Percentiles rank a stretch among this genome's conserved stretches.
Evolutionary conservation across 768 basidiomycete genomes (phyloP).

Genomic region (Termitomyces sp.): DNA sequence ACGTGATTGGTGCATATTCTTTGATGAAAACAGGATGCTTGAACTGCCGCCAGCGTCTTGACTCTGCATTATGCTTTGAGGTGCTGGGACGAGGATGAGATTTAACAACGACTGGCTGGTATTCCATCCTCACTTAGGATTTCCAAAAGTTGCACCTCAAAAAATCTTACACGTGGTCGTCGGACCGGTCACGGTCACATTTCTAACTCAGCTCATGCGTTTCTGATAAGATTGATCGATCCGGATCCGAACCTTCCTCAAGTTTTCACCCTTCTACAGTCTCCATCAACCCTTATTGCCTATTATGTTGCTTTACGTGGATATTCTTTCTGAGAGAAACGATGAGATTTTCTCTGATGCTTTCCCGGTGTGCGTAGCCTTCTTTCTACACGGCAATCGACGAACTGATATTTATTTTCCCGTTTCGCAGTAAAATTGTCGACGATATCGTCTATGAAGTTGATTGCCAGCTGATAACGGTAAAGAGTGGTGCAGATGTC

Average conservation of each 20-base stretch:
- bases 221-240: conserved; percentile 25
- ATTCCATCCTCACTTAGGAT: conserved; percentile 52
- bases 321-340: conserved; percentile 50
- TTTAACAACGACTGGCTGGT: conserved; percentile 70
- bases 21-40: conserved; percentile 92
- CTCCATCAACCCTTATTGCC: conserved; percentile 1
- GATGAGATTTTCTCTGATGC: conserved; percentile 97
- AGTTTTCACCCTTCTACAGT: conserved; percentile 9
- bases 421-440: conserved; percentile 56
- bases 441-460: conserved; percentile 84
- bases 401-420: conserved; percentile 5
- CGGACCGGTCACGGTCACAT: conserved; percentile 1
- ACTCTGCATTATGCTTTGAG: conserved; percentile 65
- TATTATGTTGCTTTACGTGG: conserved; percentile 70
- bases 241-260: conserved; percentile 4
- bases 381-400: not conserved
- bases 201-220: conserved; percentile 11
- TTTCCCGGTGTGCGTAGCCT: conserved; percentile 64
- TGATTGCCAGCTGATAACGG: conserved; percentile 63
- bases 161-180: conserved; percentile 18
- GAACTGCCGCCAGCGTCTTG: conserved; percentile 83
- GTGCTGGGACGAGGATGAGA: conserved; percentile 46
- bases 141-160: not conserved
- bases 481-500: conserved; percentile 74
- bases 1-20: conserved; percentile 94